Conservation (phyloP, 2,329 filamentous ascomycete species). For the Pseudogymnoascus sp. region DNA sequence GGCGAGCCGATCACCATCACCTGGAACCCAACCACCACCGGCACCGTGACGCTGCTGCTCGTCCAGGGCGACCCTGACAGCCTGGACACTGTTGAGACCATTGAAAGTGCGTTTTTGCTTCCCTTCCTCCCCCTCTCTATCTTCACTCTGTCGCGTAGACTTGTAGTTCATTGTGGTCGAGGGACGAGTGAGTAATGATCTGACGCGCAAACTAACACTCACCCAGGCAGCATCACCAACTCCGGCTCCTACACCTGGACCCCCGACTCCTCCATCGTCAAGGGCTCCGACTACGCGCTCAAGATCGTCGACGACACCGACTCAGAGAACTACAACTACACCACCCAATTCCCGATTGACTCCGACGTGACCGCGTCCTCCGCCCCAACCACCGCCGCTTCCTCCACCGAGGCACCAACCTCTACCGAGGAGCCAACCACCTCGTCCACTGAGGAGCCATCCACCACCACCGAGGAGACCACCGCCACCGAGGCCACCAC, state of each 20-base stretch:
- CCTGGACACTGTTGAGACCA: constrained; percentile 9
- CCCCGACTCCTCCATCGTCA: constrained; percentile 9
- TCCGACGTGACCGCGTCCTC: constrained; percentile 13
- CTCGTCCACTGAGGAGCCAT: background rate
- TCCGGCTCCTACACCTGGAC: constrained; percentile 14
- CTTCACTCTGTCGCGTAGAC: background rate
- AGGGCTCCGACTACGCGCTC: constrained; percentile 13
- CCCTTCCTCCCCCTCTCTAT: background rate
- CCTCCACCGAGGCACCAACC: background rate
- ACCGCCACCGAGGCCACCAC: background rate
- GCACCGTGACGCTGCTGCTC: constrained; percentile 16
- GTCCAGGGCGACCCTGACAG: constrained; percentile 13
- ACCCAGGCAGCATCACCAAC: constrained; percentile 10
- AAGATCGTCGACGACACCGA: constrained; percentile 19
- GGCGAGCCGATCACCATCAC: constrained; percentile 13
- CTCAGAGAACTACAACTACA: constrained; percentile 20
- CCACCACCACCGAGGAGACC: background rate
- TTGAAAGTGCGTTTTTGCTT: constrained; percentile 12
- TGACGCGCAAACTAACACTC: constrained; percentile 8
- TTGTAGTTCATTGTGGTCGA: background rate
- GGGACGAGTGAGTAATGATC: background rate
- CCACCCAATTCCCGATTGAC: constrained; percentile 20
- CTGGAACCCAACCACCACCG: constrained; percentile 13
- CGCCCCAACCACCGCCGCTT: background rate
- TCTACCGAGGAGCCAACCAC: background rate